These are phyloP conservation scores for Hibiscus trionum DNA, from an alignment of 345 rosid genomes.

Conservation along the genomic window DNA sequence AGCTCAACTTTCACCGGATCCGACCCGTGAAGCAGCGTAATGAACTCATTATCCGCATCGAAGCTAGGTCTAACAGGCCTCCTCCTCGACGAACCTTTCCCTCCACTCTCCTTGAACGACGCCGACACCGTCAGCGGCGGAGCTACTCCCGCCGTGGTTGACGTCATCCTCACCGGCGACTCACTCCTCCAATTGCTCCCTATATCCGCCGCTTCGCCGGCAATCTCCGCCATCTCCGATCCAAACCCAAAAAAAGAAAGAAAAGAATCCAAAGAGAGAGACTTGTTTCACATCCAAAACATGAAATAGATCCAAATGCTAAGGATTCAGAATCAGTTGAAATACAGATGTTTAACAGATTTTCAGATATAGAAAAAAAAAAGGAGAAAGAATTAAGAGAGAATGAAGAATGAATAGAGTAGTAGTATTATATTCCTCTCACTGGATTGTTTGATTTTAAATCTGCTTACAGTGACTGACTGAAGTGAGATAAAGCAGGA, in stretches of 20 bases:
- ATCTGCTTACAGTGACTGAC: neutral
- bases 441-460: slow-evolving; percentile 5
- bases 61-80: slow-evolving; percentile 70
- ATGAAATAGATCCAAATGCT: slow-evolving; percentile 19
- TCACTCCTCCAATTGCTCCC: slow-evolving; percentile 28
- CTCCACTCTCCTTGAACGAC: slow-evolving; percentile 57
- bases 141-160: slow-evolving; percentile 15
- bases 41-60: slow-evolving; percentile 89
- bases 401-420: neutral
- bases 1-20: slow-evolving; percentile 97
- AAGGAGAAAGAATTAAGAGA: neutral
- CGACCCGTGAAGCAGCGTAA: slow-evolving; percentile 84
- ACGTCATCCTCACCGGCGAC: slow-evolving; percentile 16
- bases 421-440: neutral
- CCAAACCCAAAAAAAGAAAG: slow-evolving; percentile 11
- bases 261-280: neutral
- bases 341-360: too few species aligned
- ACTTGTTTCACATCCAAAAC: slow-evolving; percentile 3
- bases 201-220: slow-evolving; percentile 36
- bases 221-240: slow-evolving; percentile 45
- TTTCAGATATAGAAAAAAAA: too few species aligned
- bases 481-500: neutral
- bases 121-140: slow-evolving; percentile 43
- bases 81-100: slow-evolving; percentile 59
- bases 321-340: slow-evolving; percentile 1